Evolutionary conservation across 2,329 filamentous ascomycete genomes (phyloP).

Genomic region (Paecilomyces sp.): DNA sequence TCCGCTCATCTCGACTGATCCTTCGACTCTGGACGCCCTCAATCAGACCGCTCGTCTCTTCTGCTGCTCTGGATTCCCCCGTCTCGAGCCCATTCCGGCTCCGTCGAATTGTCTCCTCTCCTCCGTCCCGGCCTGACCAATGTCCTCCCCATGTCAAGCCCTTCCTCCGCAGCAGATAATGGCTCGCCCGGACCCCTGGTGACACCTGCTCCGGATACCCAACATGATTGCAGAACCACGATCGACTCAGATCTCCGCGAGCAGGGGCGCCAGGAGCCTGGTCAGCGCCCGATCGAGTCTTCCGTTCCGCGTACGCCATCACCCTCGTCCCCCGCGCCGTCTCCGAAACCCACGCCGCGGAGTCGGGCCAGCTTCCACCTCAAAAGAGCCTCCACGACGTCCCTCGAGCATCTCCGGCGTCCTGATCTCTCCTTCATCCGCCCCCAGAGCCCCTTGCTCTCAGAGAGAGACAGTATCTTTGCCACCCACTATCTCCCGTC

Average conservation of each 20-base stretch:
- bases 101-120: background rate
- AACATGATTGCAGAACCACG: conserved; percentile 28
- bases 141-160: conserved; percentile 46
- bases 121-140: conserved; percentile 33
- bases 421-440: conserved; percentile 9
- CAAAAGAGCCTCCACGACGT: conserved; percentile 7
- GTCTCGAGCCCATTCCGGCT: background rate
- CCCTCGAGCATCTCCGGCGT: conserved; percentile 3
- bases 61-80: background rate
- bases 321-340: background rate
- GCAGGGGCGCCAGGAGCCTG: conserved; percentile 28
- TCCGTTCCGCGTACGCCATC: conserved; percentile 1
- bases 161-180: conserved; percentile 36
- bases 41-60: background rate
- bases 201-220: conserved; percentile 36
- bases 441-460: conserved; percentile 44
- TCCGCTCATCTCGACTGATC: background rate
- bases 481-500: conserved; percentile 53
- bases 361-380: conserved; percentile 2
- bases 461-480: conserved; percentile 58
- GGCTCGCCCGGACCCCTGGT: conserved; percentile 36
- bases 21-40: background rate
- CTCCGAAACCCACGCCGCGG: background rate
- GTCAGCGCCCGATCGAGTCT: conserved; percentile 12
- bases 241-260: conserved; percentile 19